Conservation (phyloP, 495 filamentous ascomycete species). For the Evansstolkia leycettana region DNA sequence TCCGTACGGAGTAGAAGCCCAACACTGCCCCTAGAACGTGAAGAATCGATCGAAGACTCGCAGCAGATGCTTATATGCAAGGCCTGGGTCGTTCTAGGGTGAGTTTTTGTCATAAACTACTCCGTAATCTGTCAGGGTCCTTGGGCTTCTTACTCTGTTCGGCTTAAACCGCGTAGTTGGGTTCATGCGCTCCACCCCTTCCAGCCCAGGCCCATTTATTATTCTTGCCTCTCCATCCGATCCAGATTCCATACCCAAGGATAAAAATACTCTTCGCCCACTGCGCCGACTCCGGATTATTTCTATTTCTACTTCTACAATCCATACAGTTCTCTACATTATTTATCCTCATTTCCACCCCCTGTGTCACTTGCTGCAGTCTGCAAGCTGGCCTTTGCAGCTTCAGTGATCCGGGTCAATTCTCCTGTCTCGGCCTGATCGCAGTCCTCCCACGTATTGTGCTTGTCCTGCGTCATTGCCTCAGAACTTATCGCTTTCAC, state of each 20-base stretch:
- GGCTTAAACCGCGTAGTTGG: background rate
- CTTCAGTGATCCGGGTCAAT: background rate
- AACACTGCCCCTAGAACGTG: too few relatives aligned
- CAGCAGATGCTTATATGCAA: too few relatives aligned
- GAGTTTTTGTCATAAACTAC: too few relatives aligned
- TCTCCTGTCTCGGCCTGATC: conserved; percentile 3
- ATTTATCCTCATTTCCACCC: background rate
- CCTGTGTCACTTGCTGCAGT: conserved; percentile 4
- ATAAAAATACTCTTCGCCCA: too few relatives aligned
- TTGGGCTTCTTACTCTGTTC: conserved; percentile 6
- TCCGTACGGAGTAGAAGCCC: too few relatives aligned
- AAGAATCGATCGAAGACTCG: too few relatives aligned
- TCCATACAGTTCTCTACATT: background rate
- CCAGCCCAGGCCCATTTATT: conserved; percentile 1
- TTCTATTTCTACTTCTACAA: too few relatives aligned
- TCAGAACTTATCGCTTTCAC: conserved; percentile 4
- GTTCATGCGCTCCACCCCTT: conserved; percentile 3
- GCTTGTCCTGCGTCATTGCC: background rate
- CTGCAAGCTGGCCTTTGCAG: conserved; percentile 20
- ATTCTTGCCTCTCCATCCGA: background rate
- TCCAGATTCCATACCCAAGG: too few relatives aligned
- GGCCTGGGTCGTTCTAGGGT: too few relatives aligned
- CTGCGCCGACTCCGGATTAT: too few relatives aligned
- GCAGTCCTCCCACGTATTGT: background rate
- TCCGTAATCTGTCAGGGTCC: conserved; percentile 3